Base-by-base conservation (phyloP, 106 monocot species). In the Amphibolis antarctica region DNA sequence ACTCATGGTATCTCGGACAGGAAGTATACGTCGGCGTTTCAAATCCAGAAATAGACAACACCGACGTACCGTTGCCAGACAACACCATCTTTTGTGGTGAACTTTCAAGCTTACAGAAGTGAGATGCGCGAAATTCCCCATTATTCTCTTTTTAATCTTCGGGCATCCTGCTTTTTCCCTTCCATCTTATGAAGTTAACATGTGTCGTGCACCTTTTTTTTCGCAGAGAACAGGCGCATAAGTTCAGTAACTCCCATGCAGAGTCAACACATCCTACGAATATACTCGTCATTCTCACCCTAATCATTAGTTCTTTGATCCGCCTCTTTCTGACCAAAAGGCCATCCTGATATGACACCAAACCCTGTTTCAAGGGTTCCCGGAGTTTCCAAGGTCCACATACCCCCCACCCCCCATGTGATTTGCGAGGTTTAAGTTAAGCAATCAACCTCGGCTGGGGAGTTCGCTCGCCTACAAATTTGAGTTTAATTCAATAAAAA, bases 21-120 rank as follows among this genome's bases (percentile, higher is more conserved):
- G 93, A 94, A 74, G 71, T 83, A 36, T 94, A 94, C 59, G 57
- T 94, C 18, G 89, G 69, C 42, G 86, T 94, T 42, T 77, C 84
- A 31, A 82, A 94, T 72, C 83, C 81, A 13, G 89, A 94, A 57
- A 60, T 62, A 48, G 72, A 83, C 58, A 86, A 86, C 56, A 81
- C 74, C 0, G 93, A 88, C 71, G 52, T 82, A 55, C 75, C 81
- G 43, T 52, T 80, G 58, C 93, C 93, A 22, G 81, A 94, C 55
- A 89, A 94, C 66, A 62, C 79, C 15, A 81, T 94, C 61, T 94
- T 85, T 65, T 94, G 93, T 55, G 93, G 93, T 48, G 82, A 80
- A 55, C 78, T 92, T 9, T 78, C 80, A 42, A 78, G 74, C 60
- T 77, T 92, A 49, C 92, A 92, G n/a, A 85, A 89, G 89, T 89